These are phyloP conservation scores for Moricandia arvensis DNA, from an alignment of 345 rosid genomes.

Conservation along the genomic window DNA sequence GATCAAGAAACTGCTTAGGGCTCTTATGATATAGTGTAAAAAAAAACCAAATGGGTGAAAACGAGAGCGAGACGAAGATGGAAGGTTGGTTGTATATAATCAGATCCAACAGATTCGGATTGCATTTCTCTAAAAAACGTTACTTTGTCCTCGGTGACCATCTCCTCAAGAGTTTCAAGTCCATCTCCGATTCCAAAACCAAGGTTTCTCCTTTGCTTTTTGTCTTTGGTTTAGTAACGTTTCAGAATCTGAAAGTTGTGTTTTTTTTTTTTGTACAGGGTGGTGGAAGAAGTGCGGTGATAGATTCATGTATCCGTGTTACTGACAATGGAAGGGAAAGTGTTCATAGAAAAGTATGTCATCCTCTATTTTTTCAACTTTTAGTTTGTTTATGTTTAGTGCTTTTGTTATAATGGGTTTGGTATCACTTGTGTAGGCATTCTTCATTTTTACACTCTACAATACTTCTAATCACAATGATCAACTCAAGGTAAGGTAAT, in stretches of 20 bases:
- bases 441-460: constrained; percentile 82
- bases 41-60: constrained; percentile 9
- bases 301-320: constrained; percentile 88
- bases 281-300: constrained; percentile 72
- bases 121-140: constrained; percentile 80
- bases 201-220: constrained; percentile 39
- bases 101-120: constrained; percentile 75
- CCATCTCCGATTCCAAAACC: constrained; percentile 49
- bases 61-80: constrained; percentile 49
- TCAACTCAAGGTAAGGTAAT: constrained; percentile 71
- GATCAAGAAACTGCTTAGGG: constrained; percentile 27
- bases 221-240: background rate
- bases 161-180: constrained; percentile 73
- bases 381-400: background rate
- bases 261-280: constrained; percentile 40
- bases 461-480: constrained; percentile 86
- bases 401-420: constrained; percentile 2
- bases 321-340: constrained; percentile 92
- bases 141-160: constrained; percentile 72
- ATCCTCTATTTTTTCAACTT: constrained; percentile 18
- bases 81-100: constrained; percentile 90
- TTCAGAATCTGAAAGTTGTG: background rate
- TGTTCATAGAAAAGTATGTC: constrained; percentile 77
- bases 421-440: constrained; percentile 57
- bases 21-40: background rate